Percentiles rank a stretch among this genome's conserved stretches.
Conservation (phyloP, 306 rosid genomes). For the Vicia sativa region DNA sequence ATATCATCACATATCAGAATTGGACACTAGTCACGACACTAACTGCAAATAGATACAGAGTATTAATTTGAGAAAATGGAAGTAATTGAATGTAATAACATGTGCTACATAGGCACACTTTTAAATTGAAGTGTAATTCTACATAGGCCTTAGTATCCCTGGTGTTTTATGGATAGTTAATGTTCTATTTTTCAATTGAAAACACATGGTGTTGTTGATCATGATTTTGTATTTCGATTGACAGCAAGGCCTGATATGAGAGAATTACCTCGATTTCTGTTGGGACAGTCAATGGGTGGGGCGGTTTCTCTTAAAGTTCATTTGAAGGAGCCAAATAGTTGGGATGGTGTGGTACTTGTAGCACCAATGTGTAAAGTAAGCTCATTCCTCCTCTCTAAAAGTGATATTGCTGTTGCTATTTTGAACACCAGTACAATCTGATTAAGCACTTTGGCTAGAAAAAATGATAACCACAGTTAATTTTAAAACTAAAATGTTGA, state of each 20-base stretch:
- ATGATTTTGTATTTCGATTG: slow-evolving; percentile 35
- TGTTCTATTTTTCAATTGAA: slow-evolving; percentile 3
- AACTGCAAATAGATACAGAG: not conserved
- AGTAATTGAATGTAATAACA: not conserved
- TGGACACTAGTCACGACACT: not conserved
- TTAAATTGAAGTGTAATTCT: not conserved
- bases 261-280: slow-evolving; percentile 63
- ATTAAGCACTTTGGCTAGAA: slow-evolving; percentile 10
- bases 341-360: slow-evolving; percentile 87
- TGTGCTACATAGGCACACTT: not conserved
- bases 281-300: slow-evolving; percentile 97
- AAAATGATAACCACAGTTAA: slow-evolving; percentile 2
- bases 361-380: slow-evolving; percentile 99
- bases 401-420: not conserved
- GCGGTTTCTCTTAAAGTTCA: slow-evolving; percentile 80
- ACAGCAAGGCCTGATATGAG: slow-evolving; percentile 69
- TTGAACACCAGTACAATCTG: not conserved
- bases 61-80: not conserved
- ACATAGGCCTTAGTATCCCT: not conserved
- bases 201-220: slow-evolving; percentile 26
- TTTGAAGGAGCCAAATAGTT: slow-evolving; percentile 64
- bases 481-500: slow-evolving; percentile 5
- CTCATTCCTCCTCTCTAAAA: slow-evolving; percentile 21
- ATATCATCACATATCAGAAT: not conserved
- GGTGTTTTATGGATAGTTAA: not conserved